Conservation (phyloP, 371 early-diverging fungal species). For the Smittium culicis region DNA sequence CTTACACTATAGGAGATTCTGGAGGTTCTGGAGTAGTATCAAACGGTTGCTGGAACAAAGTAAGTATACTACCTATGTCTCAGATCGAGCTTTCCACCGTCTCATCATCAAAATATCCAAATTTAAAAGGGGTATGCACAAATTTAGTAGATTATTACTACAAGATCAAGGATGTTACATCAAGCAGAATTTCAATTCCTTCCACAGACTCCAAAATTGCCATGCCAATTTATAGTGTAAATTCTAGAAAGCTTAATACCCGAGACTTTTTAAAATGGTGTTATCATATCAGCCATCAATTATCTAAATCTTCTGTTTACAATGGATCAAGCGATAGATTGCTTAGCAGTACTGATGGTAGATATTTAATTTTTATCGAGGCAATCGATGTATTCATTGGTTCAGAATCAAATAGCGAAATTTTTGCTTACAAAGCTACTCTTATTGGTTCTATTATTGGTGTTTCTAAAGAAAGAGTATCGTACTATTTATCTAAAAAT, state of each 20-base stretch:
- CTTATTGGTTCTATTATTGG: conserved; percentile 56
- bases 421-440: conserved; percentile 45
- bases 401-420: conserved; percentile 56
- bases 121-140: neutral
- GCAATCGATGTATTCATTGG: conserved; percentile 79
- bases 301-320: neutral
- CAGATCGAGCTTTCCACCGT: neutral
- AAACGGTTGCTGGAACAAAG: conserved; percentile 6
- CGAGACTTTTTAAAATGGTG: conserved; percentile 31
- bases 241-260: conserved; percentile 16
- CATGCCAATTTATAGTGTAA: neutral
- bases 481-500: conserved; percentile 55
- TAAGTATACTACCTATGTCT: neutral
- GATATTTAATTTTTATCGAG: conserved; percentile 47
- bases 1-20: neutral
- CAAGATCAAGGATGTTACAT: neutral
- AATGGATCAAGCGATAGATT: neutral
- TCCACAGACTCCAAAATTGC: neutral
- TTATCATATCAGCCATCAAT: conserved; percentile 15
- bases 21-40: neutral
- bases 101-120: neutral
- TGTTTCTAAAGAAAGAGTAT: conserved; percentile 53
- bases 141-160: conserved; percentile 2
- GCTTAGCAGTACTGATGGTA: conserved; percentile 10
- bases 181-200: too few species aligned